Evolutionary conservation across 306 rosid species (phyloP), one percentile per base, ranked within the genome.

Genomic region (Biancaea sappan): DNA sequence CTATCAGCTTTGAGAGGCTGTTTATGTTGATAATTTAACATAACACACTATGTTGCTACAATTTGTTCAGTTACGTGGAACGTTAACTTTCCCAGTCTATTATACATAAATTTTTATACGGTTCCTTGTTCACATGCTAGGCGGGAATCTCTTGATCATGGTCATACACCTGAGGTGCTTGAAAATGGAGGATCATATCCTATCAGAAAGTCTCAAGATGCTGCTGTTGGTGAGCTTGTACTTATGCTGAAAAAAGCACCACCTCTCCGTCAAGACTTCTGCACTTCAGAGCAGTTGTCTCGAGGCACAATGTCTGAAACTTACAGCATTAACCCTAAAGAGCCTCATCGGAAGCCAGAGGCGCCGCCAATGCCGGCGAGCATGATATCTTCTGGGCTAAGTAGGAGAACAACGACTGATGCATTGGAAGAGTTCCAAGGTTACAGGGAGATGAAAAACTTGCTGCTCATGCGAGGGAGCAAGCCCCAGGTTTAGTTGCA

Each of bases 161-260:
- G 75, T 72, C 77, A 74, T 56, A 25, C 78, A 32, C 35, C 76
- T 29, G 89, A 88, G 77, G 76, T 71, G 41, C 74, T 81, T 69
- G 92, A 84, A 72, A 74, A 83, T 21, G 93, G 93, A 44, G 92
- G 91, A 75, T 74, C 75, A 50, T 82, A 84, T 75, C 90, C 90
- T 4, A 59, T 76, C 18, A 86, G 84, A 47, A 91, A 86, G 78
- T 91, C 98, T 21, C 92, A 87, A 37, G 88, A 88, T 25, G 96
- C 98, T 58, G 92, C 92, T 66, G 91, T 94, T 56, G 98, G 97
- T 50, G 90, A 34, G 0, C 91, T 94, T 57, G 97, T 91, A n/a
- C 67, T 21, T 7, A 85, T 91, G 96, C 75, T 94, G 46, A 86
- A 75, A 47, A 91, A 89, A 62, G 97, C 98, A 19, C 89, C 85